Base-by-base conservation (phyloP, 208 protist species). In the Crithidia sp. region DNA sequence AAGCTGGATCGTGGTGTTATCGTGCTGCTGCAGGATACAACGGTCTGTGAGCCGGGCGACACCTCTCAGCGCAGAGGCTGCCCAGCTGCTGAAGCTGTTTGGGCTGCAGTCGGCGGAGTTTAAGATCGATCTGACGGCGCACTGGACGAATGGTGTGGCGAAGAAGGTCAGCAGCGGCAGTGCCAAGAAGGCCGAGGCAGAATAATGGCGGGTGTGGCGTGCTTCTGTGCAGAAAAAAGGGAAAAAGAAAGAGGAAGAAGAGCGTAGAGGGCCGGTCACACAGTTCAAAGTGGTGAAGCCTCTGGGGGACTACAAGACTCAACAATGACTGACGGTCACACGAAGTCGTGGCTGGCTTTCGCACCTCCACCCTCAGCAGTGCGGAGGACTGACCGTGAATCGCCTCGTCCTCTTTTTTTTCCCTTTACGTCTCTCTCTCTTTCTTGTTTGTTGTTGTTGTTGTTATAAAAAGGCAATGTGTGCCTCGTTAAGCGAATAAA, bases 1-100 rank as follows among this genome's bases (percentile, higher is more conserved):
- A 89, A 91, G 70, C 82, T 98, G 13, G 95, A 97, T 63, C 91
- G 92, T 56, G 94, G 94, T 14, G 87, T 88, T n/a, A 93, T 98
- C 81, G 81, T 88, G 52, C 87, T 98, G n/a, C 71, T 92, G 55
- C 77, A 93, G 64, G 95, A 98, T 67, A 95, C 86, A 57, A 90
- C 80, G 7, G 91, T 98, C n/a, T 98, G 94, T 74, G 85, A 92
- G 68, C 80, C 84, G 17, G 92, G 92, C 53, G 91, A 98, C 64
- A 87, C 82, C 36, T n/a, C 88, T 98, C n/a, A 97, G 89, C 60
- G 85, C 93, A 0, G 91, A 98, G 67, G 91, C 94, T 7, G 92
- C 93, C 8, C 91, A 94, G 68, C 72, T 98, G n/a, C 80, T 98
- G 14, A 91, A 91, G 67, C 79, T 97, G 12, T 96, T 95, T 68